phyloP scores from a whole-genome alignment of 768 basidiomycete species.

The Hygrophoropsis aurantiaca region DNA sequence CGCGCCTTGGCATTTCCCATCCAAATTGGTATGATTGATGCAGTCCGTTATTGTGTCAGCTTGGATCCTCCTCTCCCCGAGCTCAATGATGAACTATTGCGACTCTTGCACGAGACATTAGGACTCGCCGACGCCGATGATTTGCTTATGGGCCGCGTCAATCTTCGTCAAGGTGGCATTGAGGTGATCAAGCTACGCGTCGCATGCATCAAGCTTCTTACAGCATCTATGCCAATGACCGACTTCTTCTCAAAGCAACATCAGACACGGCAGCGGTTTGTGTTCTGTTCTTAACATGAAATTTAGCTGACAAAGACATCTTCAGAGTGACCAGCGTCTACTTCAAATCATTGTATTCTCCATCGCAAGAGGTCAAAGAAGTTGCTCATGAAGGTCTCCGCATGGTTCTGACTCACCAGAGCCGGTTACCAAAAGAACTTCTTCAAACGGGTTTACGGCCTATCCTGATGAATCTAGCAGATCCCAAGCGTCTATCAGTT shows the following conservation, averaged over 20 bases:
- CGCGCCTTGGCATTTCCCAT: conserved; percentile 91
- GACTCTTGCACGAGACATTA: conserved; percentile 89
- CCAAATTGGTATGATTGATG: conserved; percentile 98
- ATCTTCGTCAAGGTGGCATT: conserved; percentile 70
- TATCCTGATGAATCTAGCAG: conserved; percentile 96
- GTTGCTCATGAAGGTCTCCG: conserved; percentile 92
- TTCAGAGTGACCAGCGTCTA: conserved; percentile 89
- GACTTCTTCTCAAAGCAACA: conserved; percentile 89
- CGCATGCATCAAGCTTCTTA: conserved; percentile 89
- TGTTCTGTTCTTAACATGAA: conserved; percentile 1
- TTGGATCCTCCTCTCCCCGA: conserved; percentile 89
- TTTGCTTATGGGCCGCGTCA: conserved; percentile 71
- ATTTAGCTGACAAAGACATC: no score
- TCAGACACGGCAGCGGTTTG: conserved; percentile 81
- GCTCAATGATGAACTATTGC: conserved; percentile 87
- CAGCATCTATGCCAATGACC: conserved; percentile 91
- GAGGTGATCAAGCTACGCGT: conserved; percentile 90
- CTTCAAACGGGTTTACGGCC: conserved; percentile 94
- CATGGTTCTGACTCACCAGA: conserved; percentile 86
- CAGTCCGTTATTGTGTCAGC: conserved; percentile 89
- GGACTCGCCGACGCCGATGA: conserved; percentile 97
- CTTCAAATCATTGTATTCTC: conserved; percentile 97
- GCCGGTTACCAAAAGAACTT: conserved; percentile 90
- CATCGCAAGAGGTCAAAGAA: conserved; percentile 87
- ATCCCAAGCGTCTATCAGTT: conserved; percentile 91